Evolutionary conservation across 2,329 filamentous ascomycete species (phyloP).

Genomic region (Sporothrix curviconia): DNA sequence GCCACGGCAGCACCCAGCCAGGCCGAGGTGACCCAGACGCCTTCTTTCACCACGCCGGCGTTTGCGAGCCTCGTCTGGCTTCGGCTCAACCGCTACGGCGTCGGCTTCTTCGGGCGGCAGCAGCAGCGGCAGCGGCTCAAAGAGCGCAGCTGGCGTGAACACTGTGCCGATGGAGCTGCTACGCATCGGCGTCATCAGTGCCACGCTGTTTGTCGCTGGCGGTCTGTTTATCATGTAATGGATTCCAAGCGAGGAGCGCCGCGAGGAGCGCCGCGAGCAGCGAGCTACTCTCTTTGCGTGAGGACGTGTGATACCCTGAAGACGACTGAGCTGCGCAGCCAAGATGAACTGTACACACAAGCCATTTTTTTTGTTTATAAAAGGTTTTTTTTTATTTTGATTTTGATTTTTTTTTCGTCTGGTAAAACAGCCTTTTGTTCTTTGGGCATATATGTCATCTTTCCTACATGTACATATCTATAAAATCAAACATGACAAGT

Average conservation of each 20-base stretch:
- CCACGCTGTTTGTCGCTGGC: slow-evolving; percentile 14
- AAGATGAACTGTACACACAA: too few species aligned
- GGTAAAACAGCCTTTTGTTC: too few species aligned
- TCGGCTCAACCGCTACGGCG: slow-evolving; percentile 18
- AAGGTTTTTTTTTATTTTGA: too few species aligned
- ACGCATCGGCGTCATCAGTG: slow-evolving; percentile 4
- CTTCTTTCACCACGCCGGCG: slow-evolving; percentile 25
- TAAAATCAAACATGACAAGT: too few species aligned
- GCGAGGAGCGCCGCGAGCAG: too few species aligned
- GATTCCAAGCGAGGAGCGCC: too few species aligned
- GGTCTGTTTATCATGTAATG: slow-evolving; percentile 12
- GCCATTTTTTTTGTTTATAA: too few species aligned
- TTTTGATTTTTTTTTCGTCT: too few species aligned
- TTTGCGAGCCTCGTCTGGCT: slow-evolving; percentile 33
- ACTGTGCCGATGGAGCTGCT: slow-evolving; percentile 13
- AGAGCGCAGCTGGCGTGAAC: slow-evolving; percentile 1
- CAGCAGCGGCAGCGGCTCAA: neutral
- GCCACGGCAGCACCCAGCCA: slow-evolving; percentile 40
- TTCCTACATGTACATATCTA: too few species aligned
- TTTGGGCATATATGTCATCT: too few species aligned
- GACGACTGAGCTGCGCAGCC: too few species aligned
- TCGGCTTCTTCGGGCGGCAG: neutral
- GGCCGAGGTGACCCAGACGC: slow-evolving; percentile 25
- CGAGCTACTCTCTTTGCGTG: neutral
- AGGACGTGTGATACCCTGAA: slow-evolving; percentile 4